Evolutionary conservation across 2,329 filamentous ascomycete genomes (phyloP), one percentile per base, ranked within the genome.

Genomic region (Nothophoma quercina): DNA sequence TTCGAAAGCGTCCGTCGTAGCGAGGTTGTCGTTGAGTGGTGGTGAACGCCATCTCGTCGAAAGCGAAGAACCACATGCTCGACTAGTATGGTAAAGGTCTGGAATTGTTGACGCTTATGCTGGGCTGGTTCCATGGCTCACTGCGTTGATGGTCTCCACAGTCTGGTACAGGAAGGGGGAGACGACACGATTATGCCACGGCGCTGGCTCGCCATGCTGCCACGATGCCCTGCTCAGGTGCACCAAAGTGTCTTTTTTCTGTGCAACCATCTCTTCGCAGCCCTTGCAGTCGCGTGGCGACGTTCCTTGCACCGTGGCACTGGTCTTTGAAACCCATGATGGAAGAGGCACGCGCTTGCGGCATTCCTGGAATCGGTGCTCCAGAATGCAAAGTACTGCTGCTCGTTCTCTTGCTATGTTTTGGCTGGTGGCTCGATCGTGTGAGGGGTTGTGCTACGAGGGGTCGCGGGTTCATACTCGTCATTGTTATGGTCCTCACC

Each of bases 241-340:
- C 26, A 32, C 46, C 43, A 38, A 42, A 25, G 38, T 50, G 46
- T 44, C 44, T 53, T 53, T 48, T 53, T 44, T 34, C 25, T 55
- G 51, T 55, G 40, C 40, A 18, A 55, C 51, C 44, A 26, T 18
- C 29, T 39, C 40, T 43, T 40, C 19, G 45, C 45, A 44, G 44
- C 51, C 51, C 51, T 55, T 55, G 40, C 51, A 49, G 44, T 55
- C 51, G 44, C 51, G 51, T 55, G 51, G 51, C 51, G 51, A 40
- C 45, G n/a, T 26, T 55, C 51, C 45, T 55, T 55, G 45, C 51
- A 50, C 51, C 45, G 35, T 50, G 45, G 33, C 40, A 45, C 25
- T 41, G 39, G 25, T 18, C 21, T 32, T 41, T 8, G 29, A 49
- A 32, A 49, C 51, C 45, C 22, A 50, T 41, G 34, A 55, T 45